Percentiles rank a stretch among this genome's conserved stretches.
Conservation (phyloP, 192 early-diverging fungal genomes). For the Phycomyces blakesleeanus region DNA sequence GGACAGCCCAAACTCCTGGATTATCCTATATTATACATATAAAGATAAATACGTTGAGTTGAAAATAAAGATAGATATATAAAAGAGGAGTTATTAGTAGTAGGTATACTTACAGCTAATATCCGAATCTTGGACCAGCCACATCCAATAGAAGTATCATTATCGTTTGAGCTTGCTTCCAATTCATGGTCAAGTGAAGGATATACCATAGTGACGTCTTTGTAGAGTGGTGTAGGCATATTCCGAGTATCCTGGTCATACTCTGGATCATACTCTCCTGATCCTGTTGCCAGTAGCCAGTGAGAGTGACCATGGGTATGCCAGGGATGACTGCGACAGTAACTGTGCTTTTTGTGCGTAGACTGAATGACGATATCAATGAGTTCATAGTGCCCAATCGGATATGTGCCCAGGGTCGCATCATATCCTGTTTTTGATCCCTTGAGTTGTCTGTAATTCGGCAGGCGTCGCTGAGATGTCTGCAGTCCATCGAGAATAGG, state of each 20-base stretch:
- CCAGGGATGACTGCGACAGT: constrained; percentile 33
- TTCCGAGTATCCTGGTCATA: constrained; percentile 9
- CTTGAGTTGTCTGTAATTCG: not conserved
- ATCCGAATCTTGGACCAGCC: constrained; percentile 31
- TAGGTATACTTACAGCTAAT: constrained; percentile 24
- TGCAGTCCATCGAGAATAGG: constrained; percentile 19
- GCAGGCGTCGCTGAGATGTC: not conserved
- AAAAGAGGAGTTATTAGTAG: no score
- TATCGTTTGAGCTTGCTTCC: not conserved
- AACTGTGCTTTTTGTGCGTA: constrained; percentile 14
- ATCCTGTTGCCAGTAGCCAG: constrained; percentile 31
- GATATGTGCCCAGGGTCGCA: constrained; percentile 24
- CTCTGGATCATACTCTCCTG: constrained; percentile 22
- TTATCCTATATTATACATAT: no score
- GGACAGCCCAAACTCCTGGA: constrained; percentile 31
- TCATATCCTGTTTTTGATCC: constrained; percentile 18
- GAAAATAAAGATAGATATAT: not conserved
- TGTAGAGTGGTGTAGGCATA: constrained; percentile 2
- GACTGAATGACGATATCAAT: constrained; percentile 32
- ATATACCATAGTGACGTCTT: constrained; percentile 26
- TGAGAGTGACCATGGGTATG: constrained; percentile 36
- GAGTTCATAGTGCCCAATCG: constrained; percentile 23
- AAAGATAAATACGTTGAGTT: not conserved
- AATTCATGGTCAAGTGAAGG: constrained; percentile 16
- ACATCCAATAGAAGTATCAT: constrained; percentile 9